Evolutionary conservation across 176 grass and related monocot species (phyloP).

Genomic region (Cenchrus americanus): DNA sequence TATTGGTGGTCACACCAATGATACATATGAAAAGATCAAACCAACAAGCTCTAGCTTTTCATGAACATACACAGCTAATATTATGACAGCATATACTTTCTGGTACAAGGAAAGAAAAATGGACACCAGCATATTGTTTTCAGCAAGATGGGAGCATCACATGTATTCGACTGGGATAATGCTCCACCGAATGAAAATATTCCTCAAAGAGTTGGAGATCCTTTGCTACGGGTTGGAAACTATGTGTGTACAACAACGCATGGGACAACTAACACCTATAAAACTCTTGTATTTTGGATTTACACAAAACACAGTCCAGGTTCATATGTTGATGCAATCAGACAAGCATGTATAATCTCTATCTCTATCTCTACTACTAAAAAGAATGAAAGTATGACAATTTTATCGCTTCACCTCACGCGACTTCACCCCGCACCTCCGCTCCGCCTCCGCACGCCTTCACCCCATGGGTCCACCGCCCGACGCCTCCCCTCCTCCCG

Average conservation of each 20-base stretch:
- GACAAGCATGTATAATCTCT: conserved; percentile 8
- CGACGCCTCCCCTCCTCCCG: too few relatives aligned
- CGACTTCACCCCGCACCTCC: too few relatives aligned
- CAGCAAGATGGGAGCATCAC: background rate
- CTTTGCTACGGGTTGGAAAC: conserved; percentile 22
- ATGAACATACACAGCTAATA: conserved; percentile 10
- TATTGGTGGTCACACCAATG: conserved; percentile 5
- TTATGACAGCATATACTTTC: conserved; percentile 7
- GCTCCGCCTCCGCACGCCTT: too few relatives aligned
- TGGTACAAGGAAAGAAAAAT: background rate
- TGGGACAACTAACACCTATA: background rate
- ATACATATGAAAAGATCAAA: conserved; percentile 30
- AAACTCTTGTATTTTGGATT: conserved; percentile 4
- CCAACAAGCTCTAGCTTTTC: background rate
- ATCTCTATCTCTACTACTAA: too few relatives aligned
- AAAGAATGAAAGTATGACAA: too few relatives aligned
- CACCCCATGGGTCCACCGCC: too few relatives aligned
- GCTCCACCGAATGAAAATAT: conserved; percentile 21
- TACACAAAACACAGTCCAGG: background rate
- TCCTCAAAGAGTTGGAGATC: conserved; percentile 29
- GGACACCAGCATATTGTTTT: background rate
- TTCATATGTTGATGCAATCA: conserved; percentile 7
- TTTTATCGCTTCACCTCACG: too few relatives aligned
- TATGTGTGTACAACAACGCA: background rate
- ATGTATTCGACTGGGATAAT: conserved; percentile 23